These are phyloP conservation scores for Emericellopsis atlantica DNA, from an alignment of 2,329 filamentous ascomycete species.

Conservation along the genomic window DNA sequence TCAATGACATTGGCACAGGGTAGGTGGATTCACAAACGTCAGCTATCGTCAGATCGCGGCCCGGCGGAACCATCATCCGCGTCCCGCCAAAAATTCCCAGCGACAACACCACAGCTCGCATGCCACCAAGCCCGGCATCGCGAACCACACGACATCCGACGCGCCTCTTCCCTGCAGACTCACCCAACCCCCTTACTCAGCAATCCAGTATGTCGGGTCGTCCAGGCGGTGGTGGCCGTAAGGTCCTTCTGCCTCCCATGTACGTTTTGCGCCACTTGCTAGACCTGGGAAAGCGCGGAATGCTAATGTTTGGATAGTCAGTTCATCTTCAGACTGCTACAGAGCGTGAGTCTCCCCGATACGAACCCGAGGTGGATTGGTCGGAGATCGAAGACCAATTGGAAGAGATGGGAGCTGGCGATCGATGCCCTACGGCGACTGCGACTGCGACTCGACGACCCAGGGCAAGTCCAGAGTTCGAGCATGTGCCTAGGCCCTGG, in stretches of 20 bases:
- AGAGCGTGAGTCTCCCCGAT: slow-evolving; percentile 26
- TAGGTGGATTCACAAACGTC: not conserved
- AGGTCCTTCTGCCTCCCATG: slow-evolving; percentile 46
- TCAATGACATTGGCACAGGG: not conserved
- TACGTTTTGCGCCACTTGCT: slow-evolving; percentile 9
- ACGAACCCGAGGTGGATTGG: not conserved
- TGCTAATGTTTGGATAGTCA: slow-evolving; percentile 22
- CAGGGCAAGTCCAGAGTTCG: not conserved
- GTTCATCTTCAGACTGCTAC: slow-evolving; percentile 64
- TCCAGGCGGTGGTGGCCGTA: slow-evolving; percentile 43
- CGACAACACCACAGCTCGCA: not conserved
- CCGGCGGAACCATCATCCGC: slow-evolving; percentile 1
- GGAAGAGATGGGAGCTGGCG: not conserved
- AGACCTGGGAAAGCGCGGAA: slow-evolving; percentile 1
- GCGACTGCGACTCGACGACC: not conserved
- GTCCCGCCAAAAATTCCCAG: slow-evolving; percentile 4
- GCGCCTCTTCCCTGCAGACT: not conserved
- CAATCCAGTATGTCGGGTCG: slow-evolving; percentile 39
- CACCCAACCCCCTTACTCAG: slow-evolving; percentile 4
- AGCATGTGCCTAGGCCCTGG: too few species aligned
- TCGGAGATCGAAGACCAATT: not conserved
- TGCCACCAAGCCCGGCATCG: not conserved
- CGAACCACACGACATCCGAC: not conserved
- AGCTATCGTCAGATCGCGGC: not conserved
- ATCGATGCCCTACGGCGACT: not conserved